Conservation (phyloP, 2,329 filamentous ascomycete genomes). For the Ilyonectria robusta region DNA sequence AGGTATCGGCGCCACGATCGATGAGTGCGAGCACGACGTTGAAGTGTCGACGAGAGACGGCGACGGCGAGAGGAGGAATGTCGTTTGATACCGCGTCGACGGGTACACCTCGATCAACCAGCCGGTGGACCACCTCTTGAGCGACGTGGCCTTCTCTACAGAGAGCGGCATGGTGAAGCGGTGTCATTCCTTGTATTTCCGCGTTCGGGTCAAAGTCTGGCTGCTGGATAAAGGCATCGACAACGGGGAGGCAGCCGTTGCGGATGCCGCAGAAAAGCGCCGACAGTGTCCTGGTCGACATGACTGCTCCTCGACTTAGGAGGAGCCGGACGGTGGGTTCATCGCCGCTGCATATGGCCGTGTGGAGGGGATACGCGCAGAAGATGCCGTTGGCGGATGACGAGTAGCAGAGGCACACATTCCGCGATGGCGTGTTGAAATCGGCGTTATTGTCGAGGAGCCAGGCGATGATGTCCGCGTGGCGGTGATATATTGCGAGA, state of each 20-base stretch:
- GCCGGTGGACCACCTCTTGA: background rate
- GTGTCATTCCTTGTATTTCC: background rate
- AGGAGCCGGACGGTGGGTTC: background rate
- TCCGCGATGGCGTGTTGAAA: background rate
- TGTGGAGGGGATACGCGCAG: background rate
- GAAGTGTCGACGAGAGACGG: background rate
- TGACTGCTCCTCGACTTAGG: background rate
- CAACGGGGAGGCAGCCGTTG: background rate
- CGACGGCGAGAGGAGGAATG: background rate
- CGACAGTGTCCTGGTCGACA: background rate
- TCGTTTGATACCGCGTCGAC: background rate
- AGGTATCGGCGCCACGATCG: background rate
- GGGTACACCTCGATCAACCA: background rate
- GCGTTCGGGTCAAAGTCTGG: background rate
- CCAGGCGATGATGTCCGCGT: background rate
- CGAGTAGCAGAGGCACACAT: background rate
- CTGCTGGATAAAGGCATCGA: background rate
- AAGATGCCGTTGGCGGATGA: background rate
- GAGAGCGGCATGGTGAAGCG: background rate
- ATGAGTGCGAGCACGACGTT: background rate
- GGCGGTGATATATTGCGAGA: background rate
- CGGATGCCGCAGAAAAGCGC: background rate
- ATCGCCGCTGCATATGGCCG: background rate
- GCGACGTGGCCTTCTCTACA: background rate
- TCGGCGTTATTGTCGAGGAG: background rate